These are phyloP conservation scores for Haberlea rhodopensis DNA, from an alignment of 257 asterid species.

Conservation along the genomic window DNA sequence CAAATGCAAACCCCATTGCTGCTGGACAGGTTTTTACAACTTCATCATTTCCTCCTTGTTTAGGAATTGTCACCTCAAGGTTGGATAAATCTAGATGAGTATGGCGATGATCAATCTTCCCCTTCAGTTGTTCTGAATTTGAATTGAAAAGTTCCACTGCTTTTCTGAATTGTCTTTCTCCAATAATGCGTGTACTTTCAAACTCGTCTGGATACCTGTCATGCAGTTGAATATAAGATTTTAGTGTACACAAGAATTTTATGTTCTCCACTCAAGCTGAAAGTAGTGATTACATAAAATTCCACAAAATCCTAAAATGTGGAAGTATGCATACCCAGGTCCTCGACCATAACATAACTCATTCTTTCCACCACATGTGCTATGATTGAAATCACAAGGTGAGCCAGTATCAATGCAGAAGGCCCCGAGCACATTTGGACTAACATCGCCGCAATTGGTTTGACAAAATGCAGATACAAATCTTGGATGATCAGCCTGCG, in stretches of 20 bases:
- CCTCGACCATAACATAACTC: constrained; percentile 97
- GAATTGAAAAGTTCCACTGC: constrained; percentile 73
- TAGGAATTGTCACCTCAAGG: constrained; percentile 64
- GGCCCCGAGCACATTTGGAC: constrained; percentile 98
- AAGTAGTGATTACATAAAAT: constrained; percentile 10
- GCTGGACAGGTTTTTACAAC: constrained; percentile 91
- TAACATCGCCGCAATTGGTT: constrained; percentile 96
- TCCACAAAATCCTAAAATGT: constrained; percentile 6
- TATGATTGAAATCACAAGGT: constrained; percentile 96
- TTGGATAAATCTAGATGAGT: constrained; percentile 72
- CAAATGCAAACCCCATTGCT: constrained; percentile 98
- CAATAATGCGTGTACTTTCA: constrained; percentile 92
- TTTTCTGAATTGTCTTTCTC: constrained; percentile 82
- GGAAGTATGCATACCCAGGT: constrained; percentile 84
- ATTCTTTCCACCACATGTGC: constrained; percentile 96
- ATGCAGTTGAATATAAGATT: constrained; percentile 29
- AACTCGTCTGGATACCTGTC: constrained; percentile 88
- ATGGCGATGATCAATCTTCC: constrained; percentile 81
- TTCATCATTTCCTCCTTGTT: constrained; percentile 53
- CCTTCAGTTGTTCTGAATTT: constrained; percentile 72
- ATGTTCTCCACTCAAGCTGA: constrained; percentile 11
- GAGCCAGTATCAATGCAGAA: constrained; percentile 91
- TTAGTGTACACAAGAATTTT: constrained; percentile 6
- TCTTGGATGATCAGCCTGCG: constrained; percentile 67
- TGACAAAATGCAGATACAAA: constrained; percentile 98